phyloP scores from a whole-genome alignment of 2,329 filamentous ascomycete species.

The Paraphoma sp. region DNA sequence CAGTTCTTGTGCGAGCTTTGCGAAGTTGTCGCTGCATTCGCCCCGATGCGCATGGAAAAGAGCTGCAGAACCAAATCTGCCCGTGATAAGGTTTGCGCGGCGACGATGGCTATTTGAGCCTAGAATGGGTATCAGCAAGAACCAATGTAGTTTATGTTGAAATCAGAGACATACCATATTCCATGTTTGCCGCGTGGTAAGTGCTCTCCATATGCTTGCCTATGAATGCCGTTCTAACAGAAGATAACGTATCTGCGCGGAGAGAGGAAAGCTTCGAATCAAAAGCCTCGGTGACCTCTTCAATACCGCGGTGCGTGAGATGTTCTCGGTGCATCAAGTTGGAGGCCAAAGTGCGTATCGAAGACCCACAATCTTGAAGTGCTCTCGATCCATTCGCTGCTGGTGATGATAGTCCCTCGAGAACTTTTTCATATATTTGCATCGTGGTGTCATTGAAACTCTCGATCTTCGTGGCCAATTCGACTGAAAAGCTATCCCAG shows the following conservation, averaged over 20 bases:
- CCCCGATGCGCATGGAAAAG: conserved; percentile 19
- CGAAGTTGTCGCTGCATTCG: conserved; percentile 9
- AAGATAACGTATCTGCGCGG: conserved; percentile 15
- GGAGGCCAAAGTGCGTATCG: conserved; percentile 25
- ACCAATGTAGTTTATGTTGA: neutral
- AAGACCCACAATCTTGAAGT: conserved; percentile 1
- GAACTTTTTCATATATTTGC: conserved; percentile 5
- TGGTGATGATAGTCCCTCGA: neutral
- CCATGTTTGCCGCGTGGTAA: conserved; percentile 26
- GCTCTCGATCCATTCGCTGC: neutral
- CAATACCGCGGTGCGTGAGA: conserved; percentile 35
- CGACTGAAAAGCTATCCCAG: conserved; percentile 40
- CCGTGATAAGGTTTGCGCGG: conserved; percentile 18
- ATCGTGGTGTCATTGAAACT: conserved; percentile 12
- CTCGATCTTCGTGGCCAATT: conserved; percentile 18
- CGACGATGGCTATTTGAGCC: conserved; percentile 5
- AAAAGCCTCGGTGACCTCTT: conserved; percentile 34
- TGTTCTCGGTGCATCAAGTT: conserved; percentile 37
- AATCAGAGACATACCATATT: conserved; percentile 16
- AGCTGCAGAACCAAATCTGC: conserved; percentile 13
- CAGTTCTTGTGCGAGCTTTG: conserved; percentile 5
- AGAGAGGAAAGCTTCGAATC: conserved; percentile 8
- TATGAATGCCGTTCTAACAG: conserved; percentile 21
- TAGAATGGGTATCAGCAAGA: neutral
- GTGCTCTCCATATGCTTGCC: conserved; percentile 21